These are phyloP conservation scores for Elsinoe australis DNA, from an alignment of 2,329 filamentous ascomycete genomes.

Conservation along the genomic window DNA sequence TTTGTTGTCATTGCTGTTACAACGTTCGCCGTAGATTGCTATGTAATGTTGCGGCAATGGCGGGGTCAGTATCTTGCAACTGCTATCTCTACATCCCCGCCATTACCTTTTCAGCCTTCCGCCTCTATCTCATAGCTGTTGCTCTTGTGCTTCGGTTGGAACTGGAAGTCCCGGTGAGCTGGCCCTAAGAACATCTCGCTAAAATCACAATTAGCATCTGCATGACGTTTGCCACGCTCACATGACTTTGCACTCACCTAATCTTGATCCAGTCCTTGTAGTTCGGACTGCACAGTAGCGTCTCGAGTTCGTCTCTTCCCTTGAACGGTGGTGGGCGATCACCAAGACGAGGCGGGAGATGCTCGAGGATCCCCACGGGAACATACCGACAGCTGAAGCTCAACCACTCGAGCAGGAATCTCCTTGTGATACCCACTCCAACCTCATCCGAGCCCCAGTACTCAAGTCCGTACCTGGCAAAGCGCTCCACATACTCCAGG, in stretches of 20 bases:
- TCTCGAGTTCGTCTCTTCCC: constrained; percentile 86
- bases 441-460: constrained; percentile 95
- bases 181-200: constrained; percentile 98
- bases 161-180: constrained; percentile 81
- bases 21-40: no score
- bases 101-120: constrained; percentile 43
- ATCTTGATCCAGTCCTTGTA: constrained; percentile 99
- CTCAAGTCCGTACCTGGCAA: constrained; percentile 81
- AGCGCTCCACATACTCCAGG: constrained; percentile 77
- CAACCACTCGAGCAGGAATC: constrained; percentile 91
- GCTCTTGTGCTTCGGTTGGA: constrained; percentile 96
- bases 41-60: no score
- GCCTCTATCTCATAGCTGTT: constrained; percentile 80
- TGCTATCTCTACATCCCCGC: neutral
- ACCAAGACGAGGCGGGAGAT: constrained; percentile 79
- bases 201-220: neutral
- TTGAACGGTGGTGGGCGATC: constrained; percentile 78
- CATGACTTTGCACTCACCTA: constrained; percentile 56
- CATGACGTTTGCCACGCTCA: neutral
- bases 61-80: constrained; percentile 4
- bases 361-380: constrained; percentile 78
- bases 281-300: constrained; percentile 79
- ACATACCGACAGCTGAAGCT: constrained; percentile 91
- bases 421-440: constrained; percentile 79
- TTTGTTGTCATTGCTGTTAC: no score